phyloP scores from a whole-genome alignment of 2,329 filamentous ascomycete genomes.

The Arthrobotrys pseudoclavata region DNA sequence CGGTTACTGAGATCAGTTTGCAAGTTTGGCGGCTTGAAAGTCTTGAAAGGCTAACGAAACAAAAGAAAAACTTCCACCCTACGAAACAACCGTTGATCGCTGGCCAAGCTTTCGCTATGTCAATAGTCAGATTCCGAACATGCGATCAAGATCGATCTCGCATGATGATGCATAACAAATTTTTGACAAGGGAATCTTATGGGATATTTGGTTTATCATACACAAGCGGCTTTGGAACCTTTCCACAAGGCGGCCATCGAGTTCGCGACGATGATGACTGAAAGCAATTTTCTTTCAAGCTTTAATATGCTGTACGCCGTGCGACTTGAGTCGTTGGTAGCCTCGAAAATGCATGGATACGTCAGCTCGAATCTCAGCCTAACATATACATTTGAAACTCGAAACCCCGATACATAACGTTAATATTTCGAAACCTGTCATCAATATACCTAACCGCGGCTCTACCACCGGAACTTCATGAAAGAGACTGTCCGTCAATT shows the following conservation, averaged over 20 bases:
- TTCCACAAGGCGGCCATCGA: no score
- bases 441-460: background rate
- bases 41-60: no score
- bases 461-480: background rate
- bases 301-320: no score
- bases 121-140: background rate
- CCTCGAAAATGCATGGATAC: background rate
- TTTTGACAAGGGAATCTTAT: background rate
- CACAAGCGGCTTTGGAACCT: no score
- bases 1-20: background rate
- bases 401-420: background rate
- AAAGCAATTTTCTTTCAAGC: no score
- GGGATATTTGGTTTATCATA: background rate
- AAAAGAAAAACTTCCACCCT: background rate
- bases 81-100: background rate
- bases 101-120: constrained; percentile 1
- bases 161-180: background rate
- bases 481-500: constrained; percentile 6
- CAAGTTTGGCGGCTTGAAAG: background rate
- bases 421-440: background rate
- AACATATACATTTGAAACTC: background rate
- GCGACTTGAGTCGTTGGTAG: no score
- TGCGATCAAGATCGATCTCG: constrained; percentile 17
- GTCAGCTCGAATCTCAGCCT: background rate
- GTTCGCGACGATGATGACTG: no score